A percentile compares a stretch with the other conserved stretches of the same genome.
Conservation (phyloP, 1,139 yeast species). For the Arxiozyma slooffiae region DNA sequence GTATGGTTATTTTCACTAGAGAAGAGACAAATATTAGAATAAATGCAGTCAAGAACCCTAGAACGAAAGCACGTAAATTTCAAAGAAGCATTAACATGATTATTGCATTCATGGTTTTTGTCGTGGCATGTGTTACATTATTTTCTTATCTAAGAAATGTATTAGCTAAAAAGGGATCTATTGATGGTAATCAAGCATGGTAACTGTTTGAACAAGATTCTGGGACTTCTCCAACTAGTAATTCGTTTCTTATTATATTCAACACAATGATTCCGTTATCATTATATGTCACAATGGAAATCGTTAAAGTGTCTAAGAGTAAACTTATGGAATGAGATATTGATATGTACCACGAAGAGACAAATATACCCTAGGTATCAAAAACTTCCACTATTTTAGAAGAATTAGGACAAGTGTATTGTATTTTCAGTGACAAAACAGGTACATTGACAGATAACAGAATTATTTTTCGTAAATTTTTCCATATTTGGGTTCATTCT, state of each 20-base stretch:
- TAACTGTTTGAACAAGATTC: slow-evolving; percentile 64
- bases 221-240: slow-evolving; percentile 81
- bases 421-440: slow-evolving; percentile 90
- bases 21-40: slow-evolving; percentile 92
- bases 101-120: slow-evolving; percentile 76
- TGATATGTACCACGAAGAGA: slow-evolving; percentile 81
- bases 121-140: slow-evolving; percentile 64
- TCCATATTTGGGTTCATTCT: slow-evolving; percentile 80
- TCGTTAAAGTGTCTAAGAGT: slow-evolving; percentile 81
- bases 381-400: slow-evolving; percentile 92
- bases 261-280: slow-evolving; percentile 93
- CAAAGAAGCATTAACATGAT: slow-evolving; percentile 75
- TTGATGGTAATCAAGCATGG: slow-evolving; percentile 49
- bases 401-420: slow-evolving; percentile 93
- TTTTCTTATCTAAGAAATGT: slow-evolving; percentile 78
- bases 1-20: slow-evolving; percentile 84
- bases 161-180: slow-evolving; percentile 36
- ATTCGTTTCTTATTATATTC: slow-evolving; percentile 96
- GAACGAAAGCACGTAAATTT: slow-evolving; percentile 87
- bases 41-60: slow-evolving; percentile 84
- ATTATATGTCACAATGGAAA: slow-evolving; percentile 91
- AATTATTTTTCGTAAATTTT: slow-evolving; percentile 77
- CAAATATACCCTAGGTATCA: slow-evolving; percentile 89
- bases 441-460: slow-evolving; percentile 90
- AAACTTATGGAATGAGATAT: slow-evolving; percentile 75